Conservation (phyloP, 129 eudicot genomes). For the Centella asiatica region DNA sequence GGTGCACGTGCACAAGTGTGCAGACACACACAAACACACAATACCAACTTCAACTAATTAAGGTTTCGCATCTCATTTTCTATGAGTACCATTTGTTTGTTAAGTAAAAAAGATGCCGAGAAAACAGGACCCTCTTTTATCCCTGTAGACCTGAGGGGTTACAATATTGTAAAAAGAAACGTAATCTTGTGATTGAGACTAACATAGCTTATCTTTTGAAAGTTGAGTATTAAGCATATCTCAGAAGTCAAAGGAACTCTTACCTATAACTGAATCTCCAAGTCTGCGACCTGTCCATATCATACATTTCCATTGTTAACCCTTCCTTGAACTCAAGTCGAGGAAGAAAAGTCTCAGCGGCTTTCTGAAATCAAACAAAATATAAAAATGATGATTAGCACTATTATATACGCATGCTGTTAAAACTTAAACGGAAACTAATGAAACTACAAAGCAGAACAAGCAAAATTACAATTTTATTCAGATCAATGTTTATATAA, state of each 20-base stretch:
- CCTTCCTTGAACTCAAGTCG: slow-evolving; percentile 59
- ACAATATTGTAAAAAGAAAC: neutral
- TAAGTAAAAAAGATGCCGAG: no score
- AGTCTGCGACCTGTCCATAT: slow-evolving; percentile 69
- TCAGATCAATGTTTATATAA: neutral
- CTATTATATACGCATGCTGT: neutral
- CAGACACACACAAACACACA: neutral
- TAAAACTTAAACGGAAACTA: neutral
- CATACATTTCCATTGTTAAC: slow-evolving; percentile 56
- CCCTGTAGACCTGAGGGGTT: no score
- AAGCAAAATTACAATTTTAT: neutral
- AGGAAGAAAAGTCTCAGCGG: slow-evolving; percentile 78
- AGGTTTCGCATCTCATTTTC: no score
- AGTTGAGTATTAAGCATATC: neutral
- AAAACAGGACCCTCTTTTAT: no score
- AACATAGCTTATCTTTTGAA: no score
- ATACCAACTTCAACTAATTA: no score
- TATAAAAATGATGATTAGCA: neutral
- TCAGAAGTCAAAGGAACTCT: slow-evolving; percentile 7
- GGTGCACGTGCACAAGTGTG: neutral
- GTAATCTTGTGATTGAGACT: neutral
- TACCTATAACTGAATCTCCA: slow-evolving; percentile 93
- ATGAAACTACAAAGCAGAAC: neutral
- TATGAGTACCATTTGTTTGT: no score
- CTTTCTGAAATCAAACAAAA: slow-evolving; percentile 41